Conservation (phyloP, 306 rosid species). For the Mimosa bimucronata region DNA sequence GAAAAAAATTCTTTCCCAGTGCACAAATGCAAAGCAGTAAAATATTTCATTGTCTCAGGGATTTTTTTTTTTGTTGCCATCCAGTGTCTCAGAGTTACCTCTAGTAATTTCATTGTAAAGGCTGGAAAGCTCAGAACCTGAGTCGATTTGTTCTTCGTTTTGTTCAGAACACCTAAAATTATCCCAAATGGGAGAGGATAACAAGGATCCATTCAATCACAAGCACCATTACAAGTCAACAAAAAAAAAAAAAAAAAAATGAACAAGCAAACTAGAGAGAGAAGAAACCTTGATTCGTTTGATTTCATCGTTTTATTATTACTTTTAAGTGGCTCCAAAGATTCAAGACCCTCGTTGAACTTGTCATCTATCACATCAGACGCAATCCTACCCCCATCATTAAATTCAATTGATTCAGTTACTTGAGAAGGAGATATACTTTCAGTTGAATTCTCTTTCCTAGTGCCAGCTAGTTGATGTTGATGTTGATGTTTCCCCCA, state of each 20-base stretch:
- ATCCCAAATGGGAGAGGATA: conserved; percentile 23
- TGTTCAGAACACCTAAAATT: conserved; percentile 53
- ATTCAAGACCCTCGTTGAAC: conserved; percentile 37
- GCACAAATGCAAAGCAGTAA: conserved; percentile 10
- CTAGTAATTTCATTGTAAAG: conserved; percentile 45
- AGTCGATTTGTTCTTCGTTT: conserved; percentile 47
- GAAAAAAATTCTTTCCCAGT: conserved; percentile 17
- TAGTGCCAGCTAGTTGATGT: conserved; percentile 40
- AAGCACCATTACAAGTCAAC: conserved; percentile 6
- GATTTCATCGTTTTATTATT: conserved; percentile 43
- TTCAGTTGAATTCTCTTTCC: conserved; percentile 41
- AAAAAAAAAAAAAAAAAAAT: background rate
- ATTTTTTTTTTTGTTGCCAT: background rate
- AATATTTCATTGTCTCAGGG: background rate
- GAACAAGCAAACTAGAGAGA: conserved; percentile 20
- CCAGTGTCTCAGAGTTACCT: conserved; percentile 39
- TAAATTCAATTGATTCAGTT: conserved; percentile 36
- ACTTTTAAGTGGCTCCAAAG: conserved; percentile 34
- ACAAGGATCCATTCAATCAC: background rate
- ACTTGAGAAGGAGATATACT: conserved; percentile 35
- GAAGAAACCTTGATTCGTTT: conserved; percentile 57
- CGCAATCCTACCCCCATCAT: conserved; percentile 43
- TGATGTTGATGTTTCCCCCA: conserved; percentile 51
- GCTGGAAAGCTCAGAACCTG: conserved; percentile 38
- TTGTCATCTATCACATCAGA: conserved; percentile 44